phyloP scores from a whole-genome alignment of 1,139 yeast species.

The Torulaspora pretoriensis region DNA sequence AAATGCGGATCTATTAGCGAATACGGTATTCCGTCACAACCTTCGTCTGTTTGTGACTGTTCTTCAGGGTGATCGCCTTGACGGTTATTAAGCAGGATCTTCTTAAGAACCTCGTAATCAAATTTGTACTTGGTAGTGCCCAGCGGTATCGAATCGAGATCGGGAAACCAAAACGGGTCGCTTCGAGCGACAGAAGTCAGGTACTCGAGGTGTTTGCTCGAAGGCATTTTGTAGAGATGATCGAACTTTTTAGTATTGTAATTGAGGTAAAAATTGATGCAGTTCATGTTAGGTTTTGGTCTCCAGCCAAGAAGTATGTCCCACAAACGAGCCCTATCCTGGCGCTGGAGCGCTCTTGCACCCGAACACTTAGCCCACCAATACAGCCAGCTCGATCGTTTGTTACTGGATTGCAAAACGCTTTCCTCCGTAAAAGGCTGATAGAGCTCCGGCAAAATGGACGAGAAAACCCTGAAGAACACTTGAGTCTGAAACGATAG shows the following conservation, averaged over 20 bases:
- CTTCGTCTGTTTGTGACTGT: conserved; percentile 6
- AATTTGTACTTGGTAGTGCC: conserved; percentile 28
- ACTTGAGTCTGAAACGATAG: conserved; percentile 40
- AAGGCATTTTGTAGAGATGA: conserved; percentile 27
- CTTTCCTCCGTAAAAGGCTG: conserved; percentile 80
- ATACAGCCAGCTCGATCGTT: conserved; percentile 83
- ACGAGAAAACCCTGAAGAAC: conserved; percentile 61
- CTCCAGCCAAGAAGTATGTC: conserved; percentile 83
- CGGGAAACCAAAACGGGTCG: conserved; percentile 39
- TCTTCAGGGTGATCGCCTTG: conserved; percentile 16
- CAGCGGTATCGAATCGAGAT: conserved; percentile 29
- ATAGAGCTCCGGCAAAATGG: conserved; percentile 72
- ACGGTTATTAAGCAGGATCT: conserved; percentile 29
- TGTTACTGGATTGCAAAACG: conserved; percentile 47
- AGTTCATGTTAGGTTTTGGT: conserved; percentile 36
- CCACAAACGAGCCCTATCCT: conserved; percentile 86
- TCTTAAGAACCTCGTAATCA: conserved; percentile 32
- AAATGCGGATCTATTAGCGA: conserved; percentile 72
- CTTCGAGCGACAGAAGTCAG: conserved; percentile 23
- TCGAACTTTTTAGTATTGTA: conserved; percentile 36
- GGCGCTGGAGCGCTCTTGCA: conserved; percentile 77
- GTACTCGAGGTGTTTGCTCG: conserved; percentile 12
- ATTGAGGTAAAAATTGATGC: conserved; percentile 37
- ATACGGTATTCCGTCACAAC: conserved; percentile 46
- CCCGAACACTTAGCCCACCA: conserved; percentile 97